Evolutionary conservation across 441 rosid genomes (phyloP).

Genomic region (Lagerstroemia fauriei): DNA sequence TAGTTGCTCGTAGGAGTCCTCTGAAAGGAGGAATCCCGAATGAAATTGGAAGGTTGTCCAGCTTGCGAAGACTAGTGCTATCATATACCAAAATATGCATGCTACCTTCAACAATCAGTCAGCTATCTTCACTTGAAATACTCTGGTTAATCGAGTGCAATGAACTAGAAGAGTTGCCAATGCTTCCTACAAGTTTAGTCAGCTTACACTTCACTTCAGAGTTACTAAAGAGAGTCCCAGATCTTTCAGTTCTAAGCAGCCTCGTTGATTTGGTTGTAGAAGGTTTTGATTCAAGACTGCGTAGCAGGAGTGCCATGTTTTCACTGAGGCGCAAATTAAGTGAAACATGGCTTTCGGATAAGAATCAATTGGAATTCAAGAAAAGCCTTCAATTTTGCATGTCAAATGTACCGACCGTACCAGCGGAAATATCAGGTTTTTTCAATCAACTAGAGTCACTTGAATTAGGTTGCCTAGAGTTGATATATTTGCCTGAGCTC

Average conservation of each 20-base stretch:
- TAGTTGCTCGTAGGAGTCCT: neutral
- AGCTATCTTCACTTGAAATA: neutral
- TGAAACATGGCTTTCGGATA: neutral
- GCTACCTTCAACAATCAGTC: neutral
- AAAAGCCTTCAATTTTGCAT: neutral
- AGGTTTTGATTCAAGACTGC: neutral
- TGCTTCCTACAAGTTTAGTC: neutral
- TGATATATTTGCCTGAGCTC: neutral
- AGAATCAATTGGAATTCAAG: neutral
- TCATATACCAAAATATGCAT: neutral
- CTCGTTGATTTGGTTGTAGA: neutral
- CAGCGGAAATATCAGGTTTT: neutral
- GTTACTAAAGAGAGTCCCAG: neutral
- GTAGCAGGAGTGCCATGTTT: neutral
- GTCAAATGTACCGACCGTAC: neutral
- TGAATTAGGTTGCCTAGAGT: neutral
- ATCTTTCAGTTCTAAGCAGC: neutral
- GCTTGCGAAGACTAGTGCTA: neutral
- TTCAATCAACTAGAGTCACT: neutral
- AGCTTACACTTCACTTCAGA: neutral
- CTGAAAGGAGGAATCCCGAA: constrained; percentile 9
- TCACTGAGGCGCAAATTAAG: neutral
- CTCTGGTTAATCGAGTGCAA: neutral
- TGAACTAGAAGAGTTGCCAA: neutral
- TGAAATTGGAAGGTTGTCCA: neutral